Conservation (phyloP, 225 moss, liverwort and hornwort species). For the Bryum argenteum region DNA sequence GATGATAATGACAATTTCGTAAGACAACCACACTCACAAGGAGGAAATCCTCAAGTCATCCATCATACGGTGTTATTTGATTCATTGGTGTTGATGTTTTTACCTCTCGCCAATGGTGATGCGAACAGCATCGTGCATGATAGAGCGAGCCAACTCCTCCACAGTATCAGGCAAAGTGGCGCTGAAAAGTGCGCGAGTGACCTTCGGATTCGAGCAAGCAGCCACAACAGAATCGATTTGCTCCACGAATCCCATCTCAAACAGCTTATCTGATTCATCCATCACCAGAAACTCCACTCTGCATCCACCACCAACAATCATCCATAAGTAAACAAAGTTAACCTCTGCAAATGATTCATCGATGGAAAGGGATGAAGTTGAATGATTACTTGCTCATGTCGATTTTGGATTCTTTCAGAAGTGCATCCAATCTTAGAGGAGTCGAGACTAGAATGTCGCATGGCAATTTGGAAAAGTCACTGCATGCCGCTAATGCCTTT, state of each 20-base stretch:
- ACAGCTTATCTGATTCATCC: constrained; percentile 96
- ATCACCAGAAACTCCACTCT: constrained; percentile 80
- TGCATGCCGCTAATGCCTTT: constrained; percentile 65
- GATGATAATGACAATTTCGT: too few species aligned
- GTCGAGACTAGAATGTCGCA: constrained; percentile 89
- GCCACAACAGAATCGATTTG: constrained; percentile 84
- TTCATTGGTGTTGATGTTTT: neutral
- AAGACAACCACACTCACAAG: neutral
- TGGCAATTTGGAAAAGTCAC: constrained; percentile 65
- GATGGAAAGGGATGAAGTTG: neutral
- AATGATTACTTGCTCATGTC: constrained; percentile 63
- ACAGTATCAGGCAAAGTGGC: constrained; percentile 93
- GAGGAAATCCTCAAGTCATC: neutral
- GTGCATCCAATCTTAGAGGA: constrained; percentile 71
- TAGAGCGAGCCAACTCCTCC: constrained; percentile 87
- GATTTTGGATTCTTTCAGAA: constrained; percentile 74
- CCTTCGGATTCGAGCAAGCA: constrained; percentile 68
- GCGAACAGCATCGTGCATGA: constrained; percentile 85
- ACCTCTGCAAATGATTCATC: neutral
- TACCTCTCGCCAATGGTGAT: constrained; percentile 89
- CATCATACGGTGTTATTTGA: too few species aligned
- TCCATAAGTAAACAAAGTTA: too few species aligned
- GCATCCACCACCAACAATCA: constrained; percentile 27
- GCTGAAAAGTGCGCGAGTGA: constrained; percentile 78
- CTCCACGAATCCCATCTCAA: constrained; percentile 94